phyloP scores from a whole-genome alignment of 768 basidiomycete species.

The Tulasnella sp. region DNA sequence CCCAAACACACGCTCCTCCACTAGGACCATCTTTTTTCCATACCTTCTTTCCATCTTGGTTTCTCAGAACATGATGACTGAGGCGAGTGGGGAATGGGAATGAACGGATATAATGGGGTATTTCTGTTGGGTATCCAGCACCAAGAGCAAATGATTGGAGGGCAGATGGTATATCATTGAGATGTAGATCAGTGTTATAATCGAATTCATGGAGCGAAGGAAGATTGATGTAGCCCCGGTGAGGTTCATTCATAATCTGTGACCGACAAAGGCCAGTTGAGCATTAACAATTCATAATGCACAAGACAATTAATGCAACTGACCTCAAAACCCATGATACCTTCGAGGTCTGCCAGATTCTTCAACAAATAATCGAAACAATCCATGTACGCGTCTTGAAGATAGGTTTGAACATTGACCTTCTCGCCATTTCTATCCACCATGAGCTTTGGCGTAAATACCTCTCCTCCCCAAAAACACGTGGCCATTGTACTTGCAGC shows the following conservation, averaged over 20 bases:
- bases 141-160: constrained; percentile 89
- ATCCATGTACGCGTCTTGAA: constrained; percentile 69
- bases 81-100: constrained; percentile 78
- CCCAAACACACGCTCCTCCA: constrained; percentile 64
- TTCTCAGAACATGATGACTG: constrained; percentile 46
- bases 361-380: constrained; percentile 59
- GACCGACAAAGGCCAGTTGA: neutral
- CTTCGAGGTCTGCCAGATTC: constrained; percentile 57
- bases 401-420: constrained; percentile 61
- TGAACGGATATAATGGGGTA: constrained; percentile 71
- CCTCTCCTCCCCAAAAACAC: constrained; percentile 27
- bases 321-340: constrained; percentile 85
- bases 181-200: constrained; percentile 89
- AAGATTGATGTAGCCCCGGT: constrained; percentile 80
- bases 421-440: constrained; percentile 41
- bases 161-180: constrained; percentile 63
- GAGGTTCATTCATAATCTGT: constrained; percentile 90
- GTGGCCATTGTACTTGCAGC: constrained; percentile 72
- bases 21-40: constrained; percentile 72
- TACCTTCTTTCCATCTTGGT: constrained; percentile 38
- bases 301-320: constrained; percentile 13
- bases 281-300: neutral
- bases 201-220: constrained; percentile 74
- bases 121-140: constrained; percentile 65
- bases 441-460: constrained; percentile 43